Base-by-base conservation (phyloP, 2,329 filamentous ascomycete genomes). In the Diplodia mutila region DNA sequence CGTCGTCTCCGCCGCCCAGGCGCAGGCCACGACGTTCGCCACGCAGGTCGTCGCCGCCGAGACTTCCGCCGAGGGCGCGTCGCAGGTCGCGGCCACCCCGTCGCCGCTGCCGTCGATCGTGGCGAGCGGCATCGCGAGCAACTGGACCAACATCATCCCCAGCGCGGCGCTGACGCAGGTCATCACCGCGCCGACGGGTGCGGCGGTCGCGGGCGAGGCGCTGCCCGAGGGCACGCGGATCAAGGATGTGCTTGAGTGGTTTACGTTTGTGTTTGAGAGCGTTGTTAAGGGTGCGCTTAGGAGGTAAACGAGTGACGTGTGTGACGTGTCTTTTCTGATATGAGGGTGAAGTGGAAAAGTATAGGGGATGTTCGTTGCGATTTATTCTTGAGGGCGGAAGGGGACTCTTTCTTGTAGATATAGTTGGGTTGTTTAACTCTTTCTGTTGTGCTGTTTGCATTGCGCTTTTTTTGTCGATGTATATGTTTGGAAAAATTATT, bases 91-190 rank as follows among this genome's bases (percentile, higher is more conserved):
- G 5, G 42, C 18, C 5, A 12, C 42, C 8, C 8, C 52, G 0
- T 27, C 63, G 5, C n/a, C 61, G 18, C 29, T 46, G 27, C 52
- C 63, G 0, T 49, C 63, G 1, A 14, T 55, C 52, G 37, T 46
- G n/a, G 32, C 34, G 8, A 48, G 29, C 51, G 21, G 49, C 37
- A 21, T 23, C 52, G 48, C 39, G 16, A 34, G 54, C 65, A 67
- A 67, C 54, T 67, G 65, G 65, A 61, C 39, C 42, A 57, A 25
- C 52, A 66, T 53, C 52, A 51, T 67, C 46, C 65, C 65, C 37
- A 25, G 42, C 25, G 46, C 46, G n/a, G 65, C 54, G 4, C 54
- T 67, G 53, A 67, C 53, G 21, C 46, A 61, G 27, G 42, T 46
- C 42, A 65, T 48, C 4, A 29, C 65, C 5, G 16, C 32, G 8